Conservation (phyloP, 164 flowering plant genomes). For the Sextonia rubra region DNA sequence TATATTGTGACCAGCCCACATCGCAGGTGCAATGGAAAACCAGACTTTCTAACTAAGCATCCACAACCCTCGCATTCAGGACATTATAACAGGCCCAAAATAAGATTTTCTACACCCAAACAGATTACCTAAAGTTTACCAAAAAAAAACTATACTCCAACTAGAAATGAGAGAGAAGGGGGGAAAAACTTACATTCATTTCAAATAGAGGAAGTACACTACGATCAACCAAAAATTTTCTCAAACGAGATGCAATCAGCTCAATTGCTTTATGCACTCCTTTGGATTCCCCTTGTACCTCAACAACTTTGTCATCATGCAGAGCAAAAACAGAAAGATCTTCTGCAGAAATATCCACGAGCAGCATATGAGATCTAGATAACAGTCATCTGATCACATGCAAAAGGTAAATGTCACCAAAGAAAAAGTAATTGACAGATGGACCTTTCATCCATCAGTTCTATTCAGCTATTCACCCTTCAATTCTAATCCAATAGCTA, state of each 20-base stretch:
- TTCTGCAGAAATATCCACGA: constrained; percentile 44
- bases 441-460: neutral
- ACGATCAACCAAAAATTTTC: constrained; percentile 93
- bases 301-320: constrained; percentile 90
- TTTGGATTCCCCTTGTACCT: constrained; percentile 73
- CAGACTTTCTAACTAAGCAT: neutral
- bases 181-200: constrained; percentile 49
- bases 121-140: neutral
- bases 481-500: neutral
- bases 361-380: neutral
- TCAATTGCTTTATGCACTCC: constrained; percentile 84
- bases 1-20: neutral
- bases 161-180: too few species aligned
- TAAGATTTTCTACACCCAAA: neutral
- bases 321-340: constrained; percentile 85
- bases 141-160: neutral
- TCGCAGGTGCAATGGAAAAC: neutral
- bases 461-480: neutral
- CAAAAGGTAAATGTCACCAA: neutral
- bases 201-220: constrained; percentile 79
- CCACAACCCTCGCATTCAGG: neutral
- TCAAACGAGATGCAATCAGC: constrained; percentile 68
- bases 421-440: neutral
- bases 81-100: neutral
- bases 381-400: neutral